Evolutionary conservation across 768 basidiomycete species (phyloP).

Genomic region (Lactifluus echinatus): DNA sequence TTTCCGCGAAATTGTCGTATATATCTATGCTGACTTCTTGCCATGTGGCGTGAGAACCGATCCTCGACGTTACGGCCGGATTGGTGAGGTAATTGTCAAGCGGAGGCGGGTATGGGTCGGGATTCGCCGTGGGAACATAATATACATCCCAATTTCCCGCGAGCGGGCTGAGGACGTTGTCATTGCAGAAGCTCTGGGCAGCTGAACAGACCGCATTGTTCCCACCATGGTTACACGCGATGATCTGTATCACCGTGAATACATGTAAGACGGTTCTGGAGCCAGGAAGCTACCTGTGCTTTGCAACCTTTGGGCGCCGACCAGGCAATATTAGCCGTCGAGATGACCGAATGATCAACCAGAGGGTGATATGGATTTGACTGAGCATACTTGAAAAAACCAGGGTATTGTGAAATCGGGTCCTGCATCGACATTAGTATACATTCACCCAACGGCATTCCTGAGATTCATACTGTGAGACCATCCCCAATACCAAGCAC

Average conservation of each 20-base stretch:
- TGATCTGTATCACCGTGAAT: conserved; percentile 32
- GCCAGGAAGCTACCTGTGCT: conserved; percentile 31
- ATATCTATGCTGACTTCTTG: conserved; percentile 33
- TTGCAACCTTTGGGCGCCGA: conserved; percentile 39
- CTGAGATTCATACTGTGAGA: conserved; percentile 37
- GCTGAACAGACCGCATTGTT: conserved; percentile 42
- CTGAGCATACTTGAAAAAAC: conserved; percentile 46
- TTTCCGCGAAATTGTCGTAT: conserved; percentile 38
- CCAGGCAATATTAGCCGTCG: conserved; percentile 37
- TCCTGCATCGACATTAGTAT: conserved; percentile 22
- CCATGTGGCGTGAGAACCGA: conserved; percentile 41
- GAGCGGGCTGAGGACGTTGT: conserved; percentile 28
- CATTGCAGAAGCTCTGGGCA: conserved; percentile 54
- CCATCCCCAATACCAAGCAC: conserved; percentile 57
- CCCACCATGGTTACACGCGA: conserved; percentile 41
- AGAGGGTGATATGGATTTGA: conserved; percentile 48
- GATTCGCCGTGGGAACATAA: conserved; percentile 35
- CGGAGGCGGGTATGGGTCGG: conserved; percentile 42
- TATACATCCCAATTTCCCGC: conserved; percentile 48
- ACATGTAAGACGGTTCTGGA: not conserved
- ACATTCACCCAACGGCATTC: not conserved
- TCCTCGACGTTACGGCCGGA: conserved; percentile 29
- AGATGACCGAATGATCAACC: conserved; percentile 36
- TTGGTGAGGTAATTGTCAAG: conserved; percentile 27
- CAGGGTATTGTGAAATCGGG: conserved; percentile 45